phyloP scores from a whole-genome alignment of 768 basidiomycete species.

The Leccinum longicurvipes region DNA sequence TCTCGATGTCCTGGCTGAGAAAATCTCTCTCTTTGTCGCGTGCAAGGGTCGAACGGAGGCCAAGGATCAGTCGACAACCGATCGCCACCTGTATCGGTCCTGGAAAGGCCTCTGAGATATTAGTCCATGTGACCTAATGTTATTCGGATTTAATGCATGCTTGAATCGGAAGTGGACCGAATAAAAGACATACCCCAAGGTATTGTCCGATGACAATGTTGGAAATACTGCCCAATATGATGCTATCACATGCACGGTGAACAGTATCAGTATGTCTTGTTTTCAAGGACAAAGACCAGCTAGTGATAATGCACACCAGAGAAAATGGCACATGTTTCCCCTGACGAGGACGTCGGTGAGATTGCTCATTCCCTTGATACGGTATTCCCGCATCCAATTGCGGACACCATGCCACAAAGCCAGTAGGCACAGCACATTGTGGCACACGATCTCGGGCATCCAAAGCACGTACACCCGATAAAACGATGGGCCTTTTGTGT shows the following conservation, averaged over 20 bases:
- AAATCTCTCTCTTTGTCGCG: neutral
- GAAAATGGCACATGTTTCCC: neutral
- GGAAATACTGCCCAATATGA: neutral
- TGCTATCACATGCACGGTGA: neutral
- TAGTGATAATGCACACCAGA: neutral
- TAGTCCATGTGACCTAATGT: neutral
- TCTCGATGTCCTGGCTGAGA: neutral
- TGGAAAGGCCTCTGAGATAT: slow-evolving; percentile 6
- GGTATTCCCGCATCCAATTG: neutral
- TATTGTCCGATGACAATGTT: neutral
- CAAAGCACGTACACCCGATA: slow-evolving; percentile 2
- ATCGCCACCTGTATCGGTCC: neutral
- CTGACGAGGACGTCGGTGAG: neutral
- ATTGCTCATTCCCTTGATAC: neutral
- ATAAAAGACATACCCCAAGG: slow-evolving; percentile 1
- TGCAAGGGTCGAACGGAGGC: neutral
- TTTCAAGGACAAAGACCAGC: too few relatives aligned
- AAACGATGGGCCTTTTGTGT: neutral
- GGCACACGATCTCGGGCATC: slow-evolving; percentile 7
- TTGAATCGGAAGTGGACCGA: neutral
- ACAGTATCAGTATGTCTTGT: neutral
- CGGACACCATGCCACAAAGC: neutral
- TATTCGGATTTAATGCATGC: neutral
- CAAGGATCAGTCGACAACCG: neutral
- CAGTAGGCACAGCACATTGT: slow-evolving; percentile 3